phyloP scores from a whole-genome alignment of 352 stramenopile genomes.

The Globisporangium spinosum region DNA sequence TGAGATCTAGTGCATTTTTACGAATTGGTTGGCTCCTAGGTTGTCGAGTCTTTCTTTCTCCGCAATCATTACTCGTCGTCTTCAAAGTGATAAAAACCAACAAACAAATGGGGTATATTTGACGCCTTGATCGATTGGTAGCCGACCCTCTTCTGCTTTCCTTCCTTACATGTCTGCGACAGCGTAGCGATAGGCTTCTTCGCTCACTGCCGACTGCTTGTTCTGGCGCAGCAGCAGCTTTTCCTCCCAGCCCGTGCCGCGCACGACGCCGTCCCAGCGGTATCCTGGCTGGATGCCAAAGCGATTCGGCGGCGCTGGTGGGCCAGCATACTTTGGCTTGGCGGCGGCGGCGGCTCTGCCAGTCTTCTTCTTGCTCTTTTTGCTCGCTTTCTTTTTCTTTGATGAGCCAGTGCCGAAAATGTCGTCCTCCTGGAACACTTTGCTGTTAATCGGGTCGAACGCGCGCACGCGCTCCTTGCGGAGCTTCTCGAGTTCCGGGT shows the following conservation, averaged over 20 bases:
- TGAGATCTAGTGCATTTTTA: not conserved
- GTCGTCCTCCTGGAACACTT: conserved; percentile 62
- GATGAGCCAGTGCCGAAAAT: conserved; percentile 28
- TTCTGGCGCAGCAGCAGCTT: conserved; percentile 88
- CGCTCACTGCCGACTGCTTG: conserved; percentile 44
- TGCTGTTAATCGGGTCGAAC: conserved; percentile 80
- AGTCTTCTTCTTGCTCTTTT: conserved; percentile 37
- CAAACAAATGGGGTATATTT: conserved; percentile 6
- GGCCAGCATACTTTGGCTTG: conserved; percentile 70
- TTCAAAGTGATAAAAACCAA: not conserved
- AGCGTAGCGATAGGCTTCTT: conserved; percentile 79
- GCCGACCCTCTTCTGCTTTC: not conserved
- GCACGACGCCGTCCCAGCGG: conserved; percentile 97
- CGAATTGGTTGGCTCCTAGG: not conserved
- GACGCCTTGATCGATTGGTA: not conserved
- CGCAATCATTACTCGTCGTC: not conserved
- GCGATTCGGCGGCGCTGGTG: conserved; percentile 70
- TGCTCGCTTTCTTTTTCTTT: conserved; percentile 43
- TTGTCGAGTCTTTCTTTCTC: not conserved
- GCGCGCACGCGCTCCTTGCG: conserved; percentile 53
- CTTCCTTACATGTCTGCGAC: conserved; percentile 75
- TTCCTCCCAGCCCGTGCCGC: conserved; percentile 95
- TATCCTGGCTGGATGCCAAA: conserved; percentile 94
- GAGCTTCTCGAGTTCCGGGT: conserved; percentile 63
- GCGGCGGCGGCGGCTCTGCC: conserved; percentile 11